A percentile compares a stretch with the other conserved stretches of the same genome.
phyloP scores from a whole-genome alignment of 2,329 filamentous ascomycete genomes.

The Arthrinium puccinioides region DNA sequence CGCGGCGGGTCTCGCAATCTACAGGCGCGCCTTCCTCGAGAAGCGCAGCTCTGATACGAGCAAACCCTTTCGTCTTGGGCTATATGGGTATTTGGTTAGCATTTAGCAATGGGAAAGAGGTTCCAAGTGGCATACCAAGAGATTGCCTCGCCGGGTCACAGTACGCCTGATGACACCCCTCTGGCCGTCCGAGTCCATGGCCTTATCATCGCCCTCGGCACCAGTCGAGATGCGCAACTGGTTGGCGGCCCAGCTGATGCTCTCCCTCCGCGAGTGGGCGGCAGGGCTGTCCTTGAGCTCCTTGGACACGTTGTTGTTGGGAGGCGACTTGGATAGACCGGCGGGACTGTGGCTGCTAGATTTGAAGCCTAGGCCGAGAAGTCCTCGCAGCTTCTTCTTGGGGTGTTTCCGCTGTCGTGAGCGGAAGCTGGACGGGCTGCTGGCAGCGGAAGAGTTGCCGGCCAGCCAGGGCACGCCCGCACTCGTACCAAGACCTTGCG shows the following conservation, averaged over 20 bases:
- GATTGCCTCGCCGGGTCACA: conserved; percentile 81
- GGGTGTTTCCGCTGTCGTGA: conserved; percentile 64
- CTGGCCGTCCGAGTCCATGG: conserved; percentile 44
- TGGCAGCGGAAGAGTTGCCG: conserved; percentile 61
- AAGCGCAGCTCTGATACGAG: conserved; percentile 82
- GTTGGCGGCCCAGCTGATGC: conserved; percentile 83
- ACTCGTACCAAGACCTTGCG: conserved; percentile 15
- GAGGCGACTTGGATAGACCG: conserved; percentile 65
- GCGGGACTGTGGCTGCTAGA: conserved; percentile 30
- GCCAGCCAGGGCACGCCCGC: conserved; percentile 53
- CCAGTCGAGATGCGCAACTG: conserved; percentile 78
- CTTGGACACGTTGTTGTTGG: conserved; percentile 33
- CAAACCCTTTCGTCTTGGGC: conserved; percentile 96
- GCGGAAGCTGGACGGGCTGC: conserved; percentile 77
- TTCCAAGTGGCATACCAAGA: conserved; percentile 56
- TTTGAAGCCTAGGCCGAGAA: conserved; percentile 44
- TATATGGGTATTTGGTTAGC: conserved; percentile 27
- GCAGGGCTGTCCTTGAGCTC: conserved; percentile 27
- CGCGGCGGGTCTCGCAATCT: conserved; percentile 80
- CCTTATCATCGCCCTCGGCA: conserved; percentile 71
- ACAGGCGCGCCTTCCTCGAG: conserved; percentile 82
- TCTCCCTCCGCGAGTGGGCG: conserved; percentile 64
- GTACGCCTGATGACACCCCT: conserved; percentile 73
- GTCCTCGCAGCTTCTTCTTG: conserved; percentile 41
- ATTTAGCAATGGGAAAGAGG: neutral